Evolutionary conservation across 257 asterid species (phyloP).

Genomic region (Datura wrightii): DNA sequence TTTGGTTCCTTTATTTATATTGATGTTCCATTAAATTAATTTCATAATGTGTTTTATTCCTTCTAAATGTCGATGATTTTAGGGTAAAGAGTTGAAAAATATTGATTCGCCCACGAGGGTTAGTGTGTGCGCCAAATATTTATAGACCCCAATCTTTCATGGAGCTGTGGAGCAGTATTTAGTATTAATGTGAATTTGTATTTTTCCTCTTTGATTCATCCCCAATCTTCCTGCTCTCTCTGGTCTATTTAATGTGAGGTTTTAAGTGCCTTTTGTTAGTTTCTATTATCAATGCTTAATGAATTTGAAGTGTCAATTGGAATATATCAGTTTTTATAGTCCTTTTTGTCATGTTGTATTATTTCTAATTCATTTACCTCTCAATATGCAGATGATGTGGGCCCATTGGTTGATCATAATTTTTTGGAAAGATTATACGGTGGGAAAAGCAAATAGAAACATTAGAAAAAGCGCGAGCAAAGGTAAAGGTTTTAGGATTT

Average conservation of each 20-base stretch:
- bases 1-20: no score
- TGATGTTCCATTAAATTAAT: no score
- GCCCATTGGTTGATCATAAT: constrained; percentile 77
- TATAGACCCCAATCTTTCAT: no score
- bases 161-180: background rate
- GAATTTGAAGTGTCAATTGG: constrained; percentile 2
- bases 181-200: background rate
- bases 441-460: constrained; percentile 95
- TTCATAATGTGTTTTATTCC: no score
- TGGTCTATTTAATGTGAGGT: background rate
- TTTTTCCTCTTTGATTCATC: background rate
- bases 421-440: constrained; percentile 87
- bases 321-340: background rate
- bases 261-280: no score
- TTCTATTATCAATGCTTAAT: no score
- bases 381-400: constrained; percentile 74
- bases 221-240: background rate
- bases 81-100: no score
- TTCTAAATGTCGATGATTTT: no score
- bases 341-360: background rate
- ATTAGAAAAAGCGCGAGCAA: constrained; percentile 96
- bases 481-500: constrained; percentile 56
- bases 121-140: no score
- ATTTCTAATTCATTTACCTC: constrained; percentile 31
- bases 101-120: no score